Evolutionary conservation across 768 basidiomycete species (phyloP).

Genomic region (Tylopilus balloui): DNA sequence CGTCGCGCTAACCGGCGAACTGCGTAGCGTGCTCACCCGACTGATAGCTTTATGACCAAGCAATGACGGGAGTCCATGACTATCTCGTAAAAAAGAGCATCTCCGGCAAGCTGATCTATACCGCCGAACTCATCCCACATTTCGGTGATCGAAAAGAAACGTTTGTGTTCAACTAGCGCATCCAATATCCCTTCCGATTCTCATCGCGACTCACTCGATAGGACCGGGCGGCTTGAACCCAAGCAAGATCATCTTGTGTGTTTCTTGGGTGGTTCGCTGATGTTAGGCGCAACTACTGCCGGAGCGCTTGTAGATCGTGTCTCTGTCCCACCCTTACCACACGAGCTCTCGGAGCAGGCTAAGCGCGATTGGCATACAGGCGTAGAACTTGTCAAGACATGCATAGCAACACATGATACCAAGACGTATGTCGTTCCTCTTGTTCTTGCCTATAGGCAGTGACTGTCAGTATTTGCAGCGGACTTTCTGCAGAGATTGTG

Average conservation of each 20-base stretch:
- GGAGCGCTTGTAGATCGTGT: slow-evolving; percentile 51
- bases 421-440: slow-evolving; percentile 54
- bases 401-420: slow-evolving; percentile 81
- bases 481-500: slow-evolving; percentile 84
- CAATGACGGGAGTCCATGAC: slow-evolving; percentile 77
- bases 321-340: slow-evolving; percentile 62
- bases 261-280: slow-evolving; percentile 88
- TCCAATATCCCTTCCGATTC: slow-evolving; percentile 1
- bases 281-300: slow-evolving; percentile 78
- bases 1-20: neutral
- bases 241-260: slow-evolving; percentile 97
- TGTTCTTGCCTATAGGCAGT: neutral
- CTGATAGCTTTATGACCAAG: slow-evolving; percentile 81
- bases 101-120: slow-evolving; percentile 63
- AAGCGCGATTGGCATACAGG: slow-evolving; percentile 81
- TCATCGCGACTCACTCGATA: slow-evolving; percentile 25
- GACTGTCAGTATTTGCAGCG: slow-evolving; percentile 39
- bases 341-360: slow-evolving; percentile 57
- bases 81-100: slow-evolving; percentile 66
- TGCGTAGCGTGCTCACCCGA: neutral
- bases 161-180: slow-evolving; percentile 27
- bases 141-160: slow-evolving; percentile 27
- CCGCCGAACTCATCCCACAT: slow-evolving; percentile 75
- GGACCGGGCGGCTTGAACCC: slow-evolving; percentile 69
- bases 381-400: slow-evolving; percentile 77